These are phyloP conservation scores for Aureobasidium sp. DNA, from an alignment of 2,329 filamentous ascomycete species.

Conservation along the genomic window DNA sequence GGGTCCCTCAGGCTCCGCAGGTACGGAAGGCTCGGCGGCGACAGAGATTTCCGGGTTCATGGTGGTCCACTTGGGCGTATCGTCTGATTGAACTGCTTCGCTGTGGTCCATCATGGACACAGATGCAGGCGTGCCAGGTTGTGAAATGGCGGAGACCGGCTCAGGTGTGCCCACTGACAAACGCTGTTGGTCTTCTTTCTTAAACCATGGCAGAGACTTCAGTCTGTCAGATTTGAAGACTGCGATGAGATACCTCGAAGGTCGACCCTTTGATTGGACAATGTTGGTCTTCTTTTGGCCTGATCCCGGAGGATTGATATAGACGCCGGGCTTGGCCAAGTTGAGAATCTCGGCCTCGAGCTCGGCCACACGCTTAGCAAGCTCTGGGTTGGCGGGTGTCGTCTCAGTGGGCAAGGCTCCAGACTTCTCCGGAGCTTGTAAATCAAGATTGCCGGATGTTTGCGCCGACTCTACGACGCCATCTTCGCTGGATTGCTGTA, in stretches of 20 bases:
- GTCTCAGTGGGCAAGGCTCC: not conserved
- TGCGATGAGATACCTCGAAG: conserved; percentile 34
- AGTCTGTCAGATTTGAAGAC: conserved; percentile 33
- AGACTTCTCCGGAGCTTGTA: too few relatives aligned
- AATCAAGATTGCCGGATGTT: too few relatives aligned
- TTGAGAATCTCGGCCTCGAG: conserved; percentile 24
- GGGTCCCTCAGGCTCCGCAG: not conserved
- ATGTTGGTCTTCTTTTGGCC: conserved; percentile 22
- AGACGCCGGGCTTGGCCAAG: conserved; percentile 30
- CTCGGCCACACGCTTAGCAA: conserved; percentile 17
- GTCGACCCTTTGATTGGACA: conserved; percentile 28
- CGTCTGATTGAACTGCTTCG: not conserved
- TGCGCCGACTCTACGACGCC: not conserved
- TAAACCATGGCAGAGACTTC: conserved; percentile 29
- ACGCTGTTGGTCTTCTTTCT: not conserved
- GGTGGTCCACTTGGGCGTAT: not conserved
- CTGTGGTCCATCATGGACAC: not conserved
- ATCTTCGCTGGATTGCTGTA: not conserved
- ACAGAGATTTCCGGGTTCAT: not conserved
- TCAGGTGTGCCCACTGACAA: not conserved
- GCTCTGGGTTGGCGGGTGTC: not conserved
- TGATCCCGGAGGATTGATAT: conserved; percentile 38
- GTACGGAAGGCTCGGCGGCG: not conserved
- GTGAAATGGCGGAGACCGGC: not conserved
- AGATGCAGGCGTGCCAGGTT: not conserved